Conservation (phyloP, 257 asterid species). For the Craterostigma plantagineum region DNA sequence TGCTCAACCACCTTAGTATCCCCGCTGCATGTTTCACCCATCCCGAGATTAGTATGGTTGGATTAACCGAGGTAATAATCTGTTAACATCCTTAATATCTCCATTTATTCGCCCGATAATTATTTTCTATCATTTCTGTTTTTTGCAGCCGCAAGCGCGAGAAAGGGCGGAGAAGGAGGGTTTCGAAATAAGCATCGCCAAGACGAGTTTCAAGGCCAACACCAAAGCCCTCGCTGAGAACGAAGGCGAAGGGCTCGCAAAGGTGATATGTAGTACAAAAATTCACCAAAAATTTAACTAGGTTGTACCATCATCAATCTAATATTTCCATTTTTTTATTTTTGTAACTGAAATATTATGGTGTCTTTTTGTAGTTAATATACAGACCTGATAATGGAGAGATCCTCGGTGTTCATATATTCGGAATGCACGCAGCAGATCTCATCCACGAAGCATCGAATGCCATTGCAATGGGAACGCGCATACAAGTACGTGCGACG, state of each 20-base stretch:
- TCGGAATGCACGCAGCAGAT: slow-evolving; percentile 88
- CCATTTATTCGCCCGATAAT: neutral
- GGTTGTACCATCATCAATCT: neutral
- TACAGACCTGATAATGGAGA: slow-evolving; percentile 85
- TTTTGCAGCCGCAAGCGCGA: slow-evolving; percentile 71
- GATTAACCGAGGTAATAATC: slow-evolving; percentile 24
- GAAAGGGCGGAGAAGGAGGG: slow-evolving; percentile 70
- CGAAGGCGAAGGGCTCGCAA: slow-evolving; percentile 88
- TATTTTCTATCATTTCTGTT: slow-evolving; percentile 2
- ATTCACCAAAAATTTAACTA: too few relatives aligned
- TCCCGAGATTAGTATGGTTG: slow-evolving; percentile 95
- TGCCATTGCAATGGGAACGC: slow-evolving; percentile 78
- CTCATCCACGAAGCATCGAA: slow-evolving; percentile 89
- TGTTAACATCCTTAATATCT: neutral
- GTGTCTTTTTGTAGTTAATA: slow-evolving; percentile 29
- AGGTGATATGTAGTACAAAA: too few relatives aligned
- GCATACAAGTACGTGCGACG: slow-evolving; percentile 34
- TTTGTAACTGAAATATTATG: neutral
- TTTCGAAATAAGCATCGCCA: slow-evolving; percentile 56
- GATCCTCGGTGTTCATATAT: slow-evolving; percentile 84
- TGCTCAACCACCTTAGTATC: slow-evolving; percentile 62
- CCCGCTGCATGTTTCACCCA: slow-evolving; percentile 90
- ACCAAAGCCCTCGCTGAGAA: slow-evolving; percentile 89
- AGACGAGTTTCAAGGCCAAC: slow-evolving; percentile 86
- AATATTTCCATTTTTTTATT: neutral